These are phyloP conservation scores for Pestalotiopsis sp. DNA, from an alignment of 2,329 filamentous ascomycete genomes.

Conservation along the genomic window DNA sequence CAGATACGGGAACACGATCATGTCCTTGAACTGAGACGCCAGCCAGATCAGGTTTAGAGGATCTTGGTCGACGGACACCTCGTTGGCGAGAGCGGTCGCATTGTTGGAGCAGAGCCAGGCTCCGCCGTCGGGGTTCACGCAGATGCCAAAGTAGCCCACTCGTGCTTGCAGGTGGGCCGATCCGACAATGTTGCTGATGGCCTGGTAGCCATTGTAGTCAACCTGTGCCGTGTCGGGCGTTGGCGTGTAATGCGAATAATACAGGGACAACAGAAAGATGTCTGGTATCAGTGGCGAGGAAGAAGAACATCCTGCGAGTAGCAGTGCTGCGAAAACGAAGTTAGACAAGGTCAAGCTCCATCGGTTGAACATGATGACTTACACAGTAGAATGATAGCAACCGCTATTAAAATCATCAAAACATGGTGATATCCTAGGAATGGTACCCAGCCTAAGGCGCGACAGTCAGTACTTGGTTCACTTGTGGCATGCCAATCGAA, in stretches of 20 bases:
- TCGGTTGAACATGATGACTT: conserved; percentile 38
- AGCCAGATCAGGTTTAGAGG: conserved; percentile 97
- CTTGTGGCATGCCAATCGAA: not conserved
- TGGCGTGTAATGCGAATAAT: conserved; percentile 87
- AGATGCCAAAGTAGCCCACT: conserved; percentile 98
- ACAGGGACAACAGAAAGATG: conserved; percentile 98
- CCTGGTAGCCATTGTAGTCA: conserved; percentile 81
- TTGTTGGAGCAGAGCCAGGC: conserved; percentile 97
- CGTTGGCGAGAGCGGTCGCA: conserved; percentile 87
- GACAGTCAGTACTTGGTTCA: not conserved
- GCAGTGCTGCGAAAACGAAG: conserved; percentile 62
- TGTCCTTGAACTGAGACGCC: conserved; percentile 95
- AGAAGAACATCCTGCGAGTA: conserved; percentile 94
- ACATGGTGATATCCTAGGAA: conserved; percentile 81
- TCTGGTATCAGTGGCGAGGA: conserved; percentile 92
- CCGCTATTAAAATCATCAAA: conserved; percentile 94
- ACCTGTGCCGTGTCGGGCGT: conserved; percentile 85
- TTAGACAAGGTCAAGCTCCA: not conserved
- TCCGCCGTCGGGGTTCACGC: conserved; percentile 87
- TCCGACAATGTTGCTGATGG: conserved; percentile 89
- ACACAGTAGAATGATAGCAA: conserved; percentile 95
- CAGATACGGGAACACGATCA: conserved; percentile 96
- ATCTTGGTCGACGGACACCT: conserved; percentile 89
- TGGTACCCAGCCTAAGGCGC: conserved; percentile 60
- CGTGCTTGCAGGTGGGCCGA: conserved; percentile 83